phyloP scores from a whole-genome alignment of 805 yeast genomes.

The Cyberlindnera americana region DNA sequence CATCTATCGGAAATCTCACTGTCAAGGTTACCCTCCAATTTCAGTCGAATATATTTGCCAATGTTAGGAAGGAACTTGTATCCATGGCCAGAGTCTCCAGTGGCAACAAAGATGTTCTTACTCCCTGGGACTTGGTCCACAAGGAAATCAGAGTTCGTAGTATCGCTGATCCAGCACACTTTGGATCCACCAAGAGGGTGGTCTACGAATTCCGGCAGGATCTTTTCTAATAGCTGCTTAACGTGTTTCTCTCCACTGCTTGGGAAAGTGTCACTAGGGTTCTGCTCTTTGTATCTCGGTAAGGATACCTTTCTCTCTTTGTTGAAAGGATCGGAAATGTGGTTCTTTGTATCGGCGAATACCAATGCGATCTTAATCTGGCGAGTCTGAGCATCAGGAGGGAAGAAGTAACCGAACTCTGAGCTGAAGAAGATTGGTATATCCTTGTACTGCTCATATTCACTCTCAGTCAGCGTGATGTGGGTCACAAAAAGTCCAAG shows the following conservation, averaged over 20 bases:
- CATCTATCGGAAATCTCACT: slow-evolving; percentile 26
- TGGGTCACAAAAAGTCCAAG: slow-evolving; percentile 38
- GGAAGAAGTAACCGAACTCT: slow-evolving; percentile 43
- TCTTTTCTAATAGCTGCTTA: slow-evolving; percentile 28
- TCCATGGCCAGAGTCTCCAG: slow-evolving; percentile 49
- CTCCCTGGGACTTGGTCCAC: slow-evolving; percentile 37
- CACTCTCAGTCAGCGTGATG: slow-evolving; percentile 33
- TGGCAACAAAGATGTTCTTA: slow-evolving; percentile 35
- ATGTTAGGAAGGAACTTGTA: slow-evolving; percentile 45
- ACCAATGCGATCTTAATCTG: slow-evolving; percentile 37
- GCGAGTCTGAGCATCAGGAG: slow-evolving; percentile 39
- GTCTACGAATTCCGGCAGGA: slow-evolving; percentile 39
- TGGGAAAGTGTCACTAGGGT: slow-evolving; percentile 35
- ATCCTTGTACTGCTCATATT: slow-evolving; percentile 32
- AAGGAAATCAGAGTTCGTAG: slow-evolving; percentile 38
- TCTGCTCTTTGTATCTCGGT: slow-evolving; percentile 33
- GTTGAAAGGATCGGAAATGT: slow-evolving; percentile 19
- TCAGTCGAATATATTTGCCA: slow-evolving; percentile 39
- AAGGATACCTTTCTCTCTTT: slow-evolving; percentile 25
- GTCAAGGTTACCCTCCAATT: slow-evolving; percentile 30
- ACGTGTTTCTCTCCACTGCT: slow-evolving; percentile 27
- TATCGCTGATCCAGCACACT: slow-evolving; percentile 41
- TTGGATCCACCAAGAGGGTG: slow-evolving; percentile 32
- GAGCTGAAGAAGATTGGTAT: slow-evolving; percentile 43
- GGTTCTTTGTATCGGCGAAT: slow-evolving; percentile 28